A percentile compares a stretch with the other conserved stretches of the same genome.
Evolutionary conservation across 2,329 filamentous ascomycete species (phyloP).

Genomic region (Triangularia verruculosa): DNA sequence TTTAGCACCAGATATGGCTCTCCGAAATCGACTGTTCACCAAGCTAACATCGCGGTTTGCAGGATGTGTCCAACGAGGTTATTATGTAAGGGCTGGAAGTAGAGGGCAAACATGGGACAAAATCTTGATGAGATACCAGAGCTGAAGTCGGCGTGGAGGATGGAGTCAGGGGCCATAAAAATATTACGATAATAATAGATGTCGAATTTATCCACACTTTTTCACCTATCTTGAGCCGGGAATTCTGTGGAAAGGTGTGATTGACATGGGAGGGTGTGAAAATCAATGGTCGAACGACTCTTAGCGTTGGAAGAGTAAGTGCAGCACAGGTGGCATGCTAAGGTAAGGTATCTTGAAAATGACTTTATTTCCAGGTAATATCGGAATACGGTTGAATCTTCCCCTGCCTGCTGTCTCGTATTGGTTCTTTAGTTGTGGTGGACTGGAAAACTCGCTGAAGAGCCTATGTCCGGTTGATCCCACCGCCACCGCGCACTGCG

Average conservation of each 20-base stretch:
- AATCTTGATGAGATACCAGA: neutral
- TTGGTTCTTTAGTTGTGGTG: neutral
- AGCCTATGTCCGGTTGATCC: neutral
- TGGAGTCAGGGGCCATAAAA: neutral
- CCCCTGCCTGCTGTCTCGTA: neutral
- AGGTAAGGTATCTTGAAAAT: too few species aligned
- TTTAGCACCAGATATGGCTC: too few species aligned
- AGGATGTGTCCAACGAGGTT: conserved; percentile 83
- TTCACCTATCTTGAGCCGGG: too few species aligned
- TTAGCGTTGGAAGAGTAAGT: too few species aligned
- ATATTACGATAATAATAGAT: neutral
- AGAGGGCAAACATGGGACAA: neutral
- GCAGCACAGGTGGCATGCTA: too few species aligned
- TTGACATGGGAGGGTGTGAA: too few species aligned
- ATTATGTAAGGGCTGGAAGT: conserved; percentile 68
- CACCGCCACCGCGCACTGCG: neutral
- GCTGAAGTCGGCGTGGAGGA: neutral
- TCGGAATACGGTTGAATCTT: neutral
- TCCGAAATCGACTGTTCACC: too few species aligned
- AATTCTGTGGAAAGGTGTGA: too few species aligned
- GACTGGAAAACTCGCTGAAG: too few species aligned
- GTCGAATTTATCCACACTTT: neutral
- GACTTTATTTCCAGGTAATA: too few species aligned
- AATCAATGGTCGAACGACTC: too few species aligned
- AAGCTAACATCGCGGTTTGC: too few species aligned